Conservation (phyloP, 768 basidiomycete species). For the Podaxis sp. region DNA sequence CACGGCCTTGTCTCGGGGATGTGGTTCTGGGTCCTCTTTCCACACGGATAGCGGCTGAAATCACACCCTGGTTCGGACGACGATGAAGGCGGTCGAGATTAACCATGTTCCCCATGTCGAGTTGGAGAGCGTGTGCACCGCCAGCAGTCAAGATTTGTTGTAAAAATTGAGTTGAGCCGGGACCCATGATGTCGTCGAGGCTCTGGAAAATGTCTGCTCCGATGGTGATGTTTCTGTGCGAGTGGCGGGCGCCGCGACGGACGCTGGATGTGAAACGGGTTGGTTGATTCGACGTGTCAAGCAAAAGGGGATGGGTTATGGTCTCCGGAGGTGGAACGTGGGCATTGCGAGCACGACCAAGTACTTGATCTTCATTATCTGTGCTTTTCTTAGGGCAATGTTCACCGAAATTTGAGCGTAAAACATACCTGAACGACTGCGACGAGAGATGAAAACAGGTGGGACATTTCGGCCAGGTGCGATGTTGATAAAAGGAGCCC, state of each 20-base stretch:
- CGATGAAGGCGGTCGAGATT: conserved; percentile 59
- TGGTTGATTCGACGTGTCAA: conserved; percentile 53
- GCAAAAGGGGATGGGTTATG: conserved; percentile 78
- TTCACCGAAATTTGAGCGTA: conserved; percentile 13
- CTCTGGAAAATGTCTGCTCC: conserved; percentile 67
- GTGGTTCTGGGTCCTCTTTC: conserved; percentile 50
- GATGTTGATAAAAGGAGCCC: conserved; percentile 49
- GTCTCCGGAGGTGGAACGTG: conserved; percentile 60
- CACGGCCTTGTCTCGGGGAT: conserved; percentile 49
- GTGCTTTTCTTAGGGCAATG: conserved; percentile 4
- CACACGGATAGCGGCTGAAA: conserved; percentile 60
- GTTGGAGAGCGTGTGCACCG: conserved; percentile 68
- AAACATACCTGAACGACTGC: conserved; percentile 33
- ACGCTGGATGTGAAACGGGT: conserved; percentile 45
- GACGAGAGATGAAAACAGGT: conserved; percentile 13
- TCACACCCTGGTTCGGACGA: conserved; percentile 45
- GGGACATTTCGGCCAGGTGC: conserved; percentile 39
- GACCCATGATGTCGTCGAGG: conserved; percentile 80
- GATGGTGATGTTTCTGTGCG: conserved; percentile 54
- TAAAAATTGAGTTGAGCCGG: conserved; percentile 79
- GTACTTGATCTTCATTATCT: conserved; percentile 62
- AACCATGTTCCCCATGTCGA: conserved; percentile 71
- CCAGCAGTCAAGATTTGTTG: conserved; percentile 74
- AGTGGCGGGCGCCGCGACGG: conserved; percentile 51
- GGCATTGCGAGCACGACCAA: conserved; percentile 58